These are phyloP conservation scores for Albizia julibrissin DNA, from an alignment of 306 rosid species.

Conservation along the genomic window DNA sequence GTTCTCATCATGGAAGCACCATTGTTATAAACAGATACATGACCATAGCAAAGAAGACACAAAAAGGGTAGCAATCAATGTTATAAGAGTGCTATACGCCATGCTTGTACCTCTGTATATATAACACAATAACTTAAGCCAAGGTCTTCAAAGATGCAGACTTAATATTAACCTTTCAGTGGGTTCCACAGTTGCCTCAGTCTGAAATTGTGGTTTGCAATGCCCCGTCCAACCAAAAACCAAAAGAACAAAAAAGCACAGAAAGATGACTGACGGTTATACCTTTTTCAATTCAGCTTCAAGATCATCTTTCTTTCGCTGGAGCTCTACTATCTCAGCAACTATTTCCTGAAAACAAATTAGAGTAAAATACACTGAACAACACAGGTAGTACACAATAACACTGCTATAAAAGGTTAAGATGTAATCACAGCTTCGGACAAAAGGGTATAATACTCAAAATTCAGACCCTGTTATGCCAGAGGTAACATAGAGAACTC, in stretches of 20 bases:
- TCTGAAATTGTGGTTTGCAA: background rate
- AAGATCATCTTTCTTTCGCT: constrained; percentile 79
- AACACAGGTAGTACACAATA: background rate
- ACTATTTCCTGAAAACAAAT: constrained; percentile 64
- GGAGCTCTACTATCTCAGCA: constrained; percentile 75
- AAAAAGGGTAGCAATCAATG: background rate
- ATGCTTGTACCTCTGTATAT: background rate
- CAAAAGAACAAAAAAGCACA: background rate
- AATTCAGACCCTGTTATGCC: background rate
- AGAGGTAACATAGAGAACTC: background rate
- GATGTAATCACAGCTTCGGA: background rate
- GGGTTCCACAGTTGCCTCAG: background rate
- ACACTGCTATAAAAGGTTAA: background rate
- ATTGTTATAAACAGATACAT: background rate
- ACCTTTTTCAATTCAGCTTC: constrained; percentile 94
- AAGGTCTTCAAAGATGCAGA: background rate
- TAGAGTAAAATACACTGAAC: background rate
- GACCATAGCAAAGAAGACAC: background rate
- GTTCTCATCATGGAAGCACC: background rate
- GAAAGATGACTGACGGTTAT: constrained; percentile 17
- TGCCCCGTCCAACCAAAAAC: background rate
- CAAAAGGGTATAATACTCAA: background rate
- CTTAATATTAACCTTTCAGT: background rate
- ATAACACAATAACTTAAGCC: background rate
- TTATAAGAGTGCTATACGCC: background rate